phyloP scores from a whole-genome alignment of 1,284 basidiomycete genomes.

The Ustilago esculenta region DNA sequence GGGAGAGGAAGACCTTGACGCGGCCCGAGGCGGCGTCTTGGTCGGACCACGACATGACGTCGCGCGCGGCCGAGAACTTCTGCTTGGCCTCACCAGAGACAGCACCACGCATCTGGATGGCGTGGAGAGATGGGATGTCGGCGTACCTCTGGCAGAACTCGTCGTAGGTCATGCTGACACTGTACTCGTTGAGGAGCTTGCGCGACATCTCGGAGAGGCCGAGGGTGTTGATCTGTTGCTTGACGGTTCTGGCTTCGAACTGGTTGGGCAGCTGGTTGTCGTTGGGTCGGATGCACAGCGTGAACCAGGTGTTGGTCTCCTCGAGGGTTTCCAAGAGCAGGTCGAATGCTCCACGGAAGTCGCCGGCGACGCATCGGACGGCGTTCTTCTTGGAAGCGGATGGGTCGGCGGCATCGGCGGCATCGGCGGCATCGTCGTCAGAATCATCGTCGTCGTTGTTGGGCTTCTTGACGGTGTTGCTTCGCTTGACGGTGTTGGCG shows the following conservation, averaged over 20 bases:
- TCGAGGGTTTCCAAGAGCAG: conserved; percentile 87
- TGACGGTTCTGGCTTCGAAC: conserved; percentile 87
- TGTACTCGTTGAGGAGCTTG: conserved; percentile 61
- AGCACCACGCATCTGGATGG: conserved; percentile 70
- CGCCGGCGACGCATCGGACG: conserved; percentile 79
- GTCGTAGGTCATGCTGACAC: conserved; percentile 81
- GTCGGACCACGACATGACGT: conserved; percentile 76
- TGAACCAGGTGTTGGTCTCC: conserved; percentile 89
- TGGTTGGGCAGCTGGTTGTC: conserved; percentile 93
- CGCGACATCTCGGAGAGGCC: conserved; percentile 78
- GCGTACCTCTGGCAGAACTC: conserved; percentile 82
- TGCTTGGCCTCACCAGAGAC: conserved; percentile 68
- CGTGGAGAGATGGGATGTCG: conserved; percentile 48
- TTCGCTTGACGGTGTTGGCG: conserved; percentile 51
- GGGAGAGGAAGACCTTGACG: conserved; percentile 85
- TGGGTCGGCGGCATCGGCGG: conserved; percentile 30
- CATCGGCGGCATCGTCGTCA: conserved; percentile 55
- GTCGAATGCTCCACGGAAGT: conserved; percentile 83
- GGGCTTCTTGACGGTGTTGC: conserved; percentile 69
- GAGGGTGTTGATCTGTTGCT: conserved; percentile 85
- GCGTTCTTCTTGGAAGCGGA: conserved; percentile 36
- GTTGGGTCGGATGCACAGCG: conserved; percentile 92
- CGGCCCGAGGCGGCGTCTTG: conserved; percentile 81
- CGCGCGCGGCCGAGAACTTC: conserved; percentile 70
- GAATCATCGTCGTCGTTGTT: conserved; percentile 72